These are phyloP conservation scores for Pulveroboletus sp. DNA, from an alignment of 768 basidiomycete genomes.

Conservation along the genomic window DNA sequence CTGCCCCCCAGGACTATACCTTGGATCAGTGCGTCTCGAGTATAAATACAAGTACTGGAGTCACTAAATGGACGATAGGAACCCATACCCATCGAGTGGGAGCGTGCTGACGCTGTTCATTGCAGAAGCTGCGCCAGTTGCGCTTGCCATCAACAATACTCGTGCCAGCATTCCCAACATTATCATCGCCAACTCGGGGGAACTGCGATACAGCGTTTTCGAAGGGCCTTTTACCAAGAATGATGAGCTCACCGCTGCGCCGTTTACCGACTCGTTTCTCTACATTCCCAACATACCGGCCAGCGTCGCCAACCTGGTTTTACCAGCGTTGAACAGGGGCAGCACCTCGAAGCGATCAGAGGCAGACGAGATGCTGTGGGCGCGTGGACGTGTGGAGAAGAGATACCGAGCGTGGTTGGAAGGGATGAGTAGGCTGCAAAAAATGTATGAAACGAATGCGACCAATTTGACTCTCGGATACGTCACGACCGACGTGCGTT, in stretches of 20 bases:
- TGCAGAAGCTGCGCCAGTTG: conserved; percentile 50
- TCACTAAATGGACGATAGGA: conserved; percentile 31
- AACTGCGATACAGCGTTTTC: conserved; percentile 65
- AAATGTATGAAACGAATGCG: conserved; percentile 27
- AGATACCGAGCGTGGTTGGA: conserved; percentile 56
- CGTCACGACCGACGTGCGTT: conserved; percentile 64
- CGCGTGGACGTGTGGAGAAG: conserved; percentile 43
- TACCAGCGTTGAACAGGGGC: conserved; percentile 52
- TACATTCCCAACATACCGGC: conserved; percentile 57
- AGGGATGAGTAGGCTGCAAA: conserved; percentile 44
- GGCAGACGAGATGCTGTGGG: conserved; percentile 27
- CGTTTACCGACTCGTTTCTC: conserved; percentile 63
- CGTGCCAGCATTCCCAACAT: conserved; percentile 58
- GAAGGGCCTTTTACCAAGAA: conserved; percentile 73
- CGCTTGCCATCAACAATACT: conserved; percentile 60
- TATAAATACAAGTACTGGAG: neutral
- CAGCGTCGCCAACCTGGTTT: conserved; percentile 48
- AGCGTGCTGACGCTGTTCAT: conserved; percentile 62
- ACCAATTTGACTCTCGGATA: conserved; percentile 69
- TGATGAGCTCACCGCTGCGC: conserved; percentile 74
- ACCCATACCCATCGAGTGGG: conserved; percentile 58
- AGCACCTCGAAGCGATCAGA: conserved; percentile 19
- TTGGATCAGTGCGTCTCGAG: conserved; percentile 47
- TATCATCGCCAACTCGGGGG: conserved; percentile 64
- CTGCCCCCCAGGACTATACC: conserved; percentile 74